A percentile compares a stretch with the other conserved stretches of the same genome.
Conservation (phyloP, 148 eudicot species). For the Chenopodium berlandieri region DNA sequence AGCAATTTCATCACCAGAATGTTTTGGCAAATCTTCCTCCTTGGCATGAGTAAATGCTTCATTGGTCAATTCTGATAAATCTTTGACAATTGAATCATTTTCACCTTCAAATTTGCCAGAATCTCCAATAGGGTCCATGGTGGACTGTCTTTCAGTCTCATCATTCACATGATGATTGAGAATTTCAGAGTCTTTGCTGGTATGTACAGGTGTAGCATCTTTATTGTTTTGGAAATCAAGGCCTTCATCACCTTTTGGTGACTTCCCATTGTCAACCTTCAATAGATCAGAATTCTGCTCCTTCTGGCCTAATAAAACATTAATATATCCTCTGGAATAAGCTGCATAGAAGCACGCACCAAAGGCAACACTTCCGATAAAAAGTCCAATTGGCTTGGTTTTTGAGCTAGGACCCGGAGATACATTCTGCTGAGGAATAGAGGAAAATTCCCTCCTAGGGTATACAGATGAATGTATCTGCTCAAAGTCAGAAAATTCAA, state of each 20-base stretch:
- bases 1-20: conserved; percentile 26
- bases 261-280: conserved; percentile 24
- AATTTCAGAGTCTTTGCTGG: conserved; percentile 32
- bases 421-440: conserved; percentile 37
- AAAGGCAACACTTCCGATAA: conserved; percentile 60
- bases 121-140: conserved; percentile 28
- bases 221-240: conserved; percentile 22
- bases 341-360: conserved; percentile 56
- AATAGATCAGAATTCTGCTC: conserved; percentile 22
- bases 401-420: conserved; percentile 44
- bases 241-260: conserved; percentile 21
- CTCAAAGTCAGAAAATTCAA: conserved; percentile 2
- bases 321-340: conserved; percentile 53
- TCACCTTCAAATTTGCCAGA: conserved; percentile 34
- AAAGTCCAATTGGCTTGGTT: conserved; percentile 40
- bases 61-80: conserved; percentile 13
- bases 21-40: conserved; percentile 37
- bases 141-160: conserved; percentile 33
- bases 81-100: conserved; percentile 22
- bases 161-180: conserved; percentile 32
- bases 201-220: conserved; percentile 26
- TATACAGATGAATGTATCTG: conserved; percentile 62
- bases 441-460: conserved; percentile 56
- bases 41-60: conserved; percentile 26
- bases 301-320: conserved; percentile 33